A percentile compares a stretch with the other conserved stretches of the same genome.
These are phyloP conservation scores for Coleophoma cylindrospora DNA, from an alignment of 2,329 filamentous ascomycete genomes.

Conservation along the genomic window DNA sequence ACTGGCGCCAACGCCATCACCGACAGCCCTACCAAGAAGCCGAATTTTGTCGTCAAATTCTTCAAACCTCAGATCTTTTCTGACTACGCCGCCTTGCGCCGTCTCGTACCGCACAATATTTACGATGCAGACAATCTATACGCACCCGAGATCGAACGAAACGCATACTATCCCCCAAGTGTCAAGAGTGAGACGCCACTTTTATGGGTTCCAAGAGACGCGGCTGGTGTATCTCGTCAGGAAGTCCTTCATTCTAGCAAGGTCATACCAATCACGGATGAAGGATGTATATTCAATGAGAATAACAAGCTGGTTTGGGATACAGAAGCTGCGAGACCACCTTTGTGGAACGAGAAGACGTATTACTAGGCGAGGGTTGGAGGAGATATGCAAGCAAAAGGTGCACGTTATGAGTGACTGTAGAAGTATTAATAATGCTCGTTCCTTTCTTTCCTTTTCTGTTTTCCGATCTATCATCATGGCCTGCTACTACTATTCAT, in stretches of 20 bases:
- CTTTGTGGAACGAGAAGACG: slow-evolving; percentile 51
- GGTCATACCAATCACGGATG: slow-evolving; percentile 76
- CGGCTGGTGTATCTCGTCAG: slow-evolving; percentile 68
- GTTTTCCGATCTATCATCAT: too few relatives aligned
- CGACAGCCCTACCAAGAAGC: slow-evolving; percentile 38
- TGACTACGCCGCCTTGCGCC: slow-evolving; percentile 66
- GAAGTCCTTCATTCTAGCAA: slow-evolving; percentile 69
- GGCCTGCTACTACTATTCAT: too few relatives aligned
- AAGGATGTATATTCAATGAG: slow-evolving; percentile 65
- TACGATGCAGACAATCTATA: slow-evolving; percentile 48
- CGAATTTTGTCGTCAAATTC: slow-evolving; percentile 61
- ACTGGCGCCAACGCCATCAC: slow-evolving; percentile 11
- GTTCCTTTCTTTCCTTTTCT: too few relatives aligned
- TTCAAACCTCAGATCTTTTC: slow-evolving; percentile 73
- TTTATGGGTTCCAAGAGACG: slow-evolving; percentile 82
- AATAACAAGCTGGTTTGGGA: slow-evolving; percentile 63
- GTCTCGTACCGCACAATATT: slow-evolving; percentile 56
- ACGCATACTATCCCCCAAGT: slow-evolving; percentile 72
- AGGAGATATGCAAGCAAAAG: too few relatives aligned
- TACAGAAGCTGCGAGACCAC: slow-evolving; percentile 47
- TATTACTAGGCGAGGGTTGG: slow-evolving; percentile 17
- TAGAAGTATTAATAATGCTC: too few relatives aligned
- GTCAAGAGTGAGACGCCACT: slow-evolving; percentile 58
- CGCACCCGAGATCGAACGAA: slow-evolving; percentile 51
- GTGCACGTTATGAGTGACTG: too few relatives aligned